Evolutionary conservation across 106 monocot genomes (phyloP), one percentile per base, ranked within the genome.

Genomic region (Iris macrosiphon): DNA sequence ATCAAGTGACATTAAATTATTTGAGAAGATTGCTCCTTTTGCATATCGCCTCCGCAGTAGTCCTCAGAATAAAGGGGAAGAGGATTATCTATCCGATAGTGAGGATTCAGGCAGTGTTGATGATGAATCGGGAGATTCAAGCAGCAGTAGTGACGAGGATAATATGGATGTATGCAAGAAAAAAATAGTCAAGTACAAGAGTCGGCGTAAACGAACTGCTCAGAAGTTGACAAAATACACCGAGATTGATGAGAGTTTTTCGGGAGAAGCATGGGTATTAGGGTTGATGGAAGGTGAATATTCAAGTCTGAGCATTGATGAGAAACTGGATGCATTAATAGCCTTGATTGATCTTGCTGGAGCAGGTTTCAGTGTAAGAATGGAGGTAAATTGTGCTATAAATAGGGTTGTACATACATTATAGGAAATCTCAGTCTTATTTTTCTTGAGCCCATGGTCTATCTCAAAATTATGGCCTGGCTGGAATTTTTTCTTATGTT

Each of bases 221-320:
- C 55, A 41, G 30, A 69, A 49, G 50, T 15, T 59, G 47, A 57
- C 60, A 31, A 63, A 72, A 35, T 65, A 57, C 55, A 74, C 60
- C 49, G 90, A 83, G 66, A 98, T 98, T 75, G 96, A 98, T 72
- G 96, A 98, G 63, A 98, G 96, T 50, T 83, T 74, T 71, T 52
- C 75, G 27, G 90, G 96, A 10, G 96, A 90, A 63, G 79, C 83
- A 61, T 98, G 96, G 82, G 41, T 87, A 26, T 68, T 77, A 25
- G 90, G 90, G 27, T 60, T 98, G 63, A 83, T 98, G 86, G 96
- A 98, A 63, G 87, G 96, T 40, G 90, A 91, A 55, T 98, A 90
- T 59, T 89, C 86, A 15, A 61, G 83, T 69, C 61, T 98, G 64
- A 90, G 87, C 62, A 80, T 75, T 43, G 96, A 86, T 46, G 96